Conservation (phyloP, 1,284 basidiomycete genomes). For the Ustilago bromivora region DNA sequence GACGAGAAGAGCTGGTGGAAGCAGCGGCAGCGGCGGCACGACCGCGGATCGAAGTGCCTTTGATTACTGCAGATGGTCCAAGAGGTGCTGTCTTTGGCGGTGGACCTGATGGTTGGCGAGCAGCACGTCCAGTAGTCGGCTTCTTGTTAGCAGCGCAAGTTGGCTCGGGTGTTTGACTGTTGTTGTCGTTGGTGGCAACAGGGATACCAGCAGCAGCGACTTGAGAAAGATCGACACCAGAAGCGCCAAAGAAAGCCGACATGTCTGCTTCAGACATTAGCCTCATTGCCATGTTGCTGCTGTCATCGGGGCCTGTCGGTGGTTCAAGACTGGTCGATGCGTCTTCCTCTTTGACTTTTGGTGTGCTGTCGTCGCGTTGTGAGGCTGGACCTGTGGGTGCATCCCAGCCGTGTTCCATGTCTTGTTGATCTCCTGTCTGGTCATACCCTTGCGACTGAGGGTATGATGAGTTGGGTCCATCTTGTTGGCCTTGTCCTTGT, state of each 20-base stretch:
- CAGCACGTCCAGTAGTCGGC: background rate
- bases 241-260: constrained; percentile 45
- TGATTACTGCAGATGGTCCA: constrained; percentile 13
- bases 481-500: constrained; percentile 13
- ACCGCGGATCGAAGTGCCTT: constrained; percentile 43
- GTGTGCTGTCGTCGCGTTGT: background rate
- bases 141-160: background rate
- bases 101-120: background rate
- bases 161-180: background rate
- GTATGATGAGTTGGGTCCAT: constrained; percentile 23
- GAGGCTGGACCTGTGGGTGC: constrained; percentile 7
- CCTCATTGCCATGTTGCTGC: constrained; percentile 20
- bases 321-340: background rate
- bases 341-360: constrained; percentile 23
- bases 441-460: constrained; percentile 15
- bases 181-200: constrained; percentile 2
- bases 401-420: constrained; percentile 17
- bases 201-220: constrained; percentile 34
- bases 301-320: constrained; percentile 5
- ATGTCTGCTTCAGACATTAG: constrained; percentile 43
- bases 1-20: constrained; percentile 4
- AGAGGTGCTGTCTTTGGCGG: constrained; percentile 26
- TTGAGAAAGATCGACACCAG: constrained; percentile 40
- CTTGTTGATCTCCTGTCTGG: constrained; percentile 4
- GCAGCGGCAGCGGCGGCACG: constrained; percentile 36